Conservation (phyloP, 768 basidiomycete species). For the Chalciporus pseudorubinellus region DNA sequence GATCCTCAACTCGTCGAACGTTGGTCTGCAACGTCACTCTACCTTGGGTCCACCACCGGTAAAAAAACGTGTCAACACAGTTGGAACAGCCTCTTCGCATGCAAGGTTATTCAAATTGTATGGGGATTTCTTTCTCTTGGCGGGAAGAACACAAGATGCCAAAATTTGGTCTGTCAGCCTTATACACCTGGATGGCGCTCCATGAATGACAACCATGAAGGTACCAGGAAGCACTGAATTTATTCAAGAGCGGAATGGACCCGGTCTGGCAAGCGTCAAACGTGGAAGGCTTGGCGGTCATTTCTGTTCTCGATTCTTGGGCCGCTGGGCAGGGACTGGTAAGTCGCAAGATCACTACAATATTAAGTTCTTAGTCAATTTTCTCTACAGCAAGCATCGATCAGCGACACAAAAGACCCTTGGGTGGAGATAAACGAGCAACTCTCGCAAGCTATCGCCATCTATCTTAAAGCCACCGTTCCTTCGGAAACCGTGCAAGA, state of each 20-base stretch:
- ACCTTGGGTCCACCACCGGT: slow-evolving; percentile 41
- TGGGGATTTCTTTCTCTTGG: slow-evolving; percentile 83
- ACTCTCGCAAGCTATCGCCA: slow-evolving; percentile 54
- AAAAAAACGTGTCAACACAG: slow-evolving; percentile 62
- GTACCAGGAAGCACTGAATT: slow-evolving; percentile 80
- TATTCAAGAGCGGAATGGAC: slow-evolving; percentile 77
- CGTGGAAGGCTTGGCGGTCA: slow-evolving; percentile 80
- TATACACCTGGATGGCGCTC: slow-evolving; percentile 4
- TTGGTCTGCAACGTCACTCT: slow-evolving; percentile 46
- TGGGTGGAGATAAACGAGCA: slow-evolving; percentile 78
- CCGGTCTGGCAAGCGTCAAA: slow-evolving; percentile 86
- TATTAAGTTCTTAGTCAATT: slow-evolving; percentile 1
- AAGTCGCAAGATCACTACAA: slow-evolving; percentile 29
- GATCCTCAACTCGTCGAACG: slow-evolving; percentile 14
- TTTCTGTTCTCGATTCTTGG: slow-evolving; percentile 84
- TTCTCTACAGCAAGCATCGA: slow-evolving; percentile 50
- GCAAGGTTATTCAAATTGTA: slow-evolving; percentile 85
- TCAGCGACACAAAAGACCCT: slow-evolving; percentile 56
- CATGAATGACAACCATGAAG: slow-evolving; percentile 39
- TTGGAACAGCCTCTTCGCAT: slow-evolving; percentile 72
- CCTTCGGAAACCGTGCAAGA: slow-evolving; percentile 52
- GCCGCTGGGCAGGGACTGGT: slow-evolving; percentile 69
- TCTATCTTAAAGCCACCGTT: slow-evolving; percentile 61
- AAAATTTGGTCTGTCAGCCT: slow-evolving; percentile 60
- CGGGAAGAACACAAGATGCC: slow-evolving; percentile 85